A percentile compares a stretch with the other conserved stretches of the same genome.
Conservation (phyloP, 169 alveolate species). For the Cardiosporidium cionae region DNA sequence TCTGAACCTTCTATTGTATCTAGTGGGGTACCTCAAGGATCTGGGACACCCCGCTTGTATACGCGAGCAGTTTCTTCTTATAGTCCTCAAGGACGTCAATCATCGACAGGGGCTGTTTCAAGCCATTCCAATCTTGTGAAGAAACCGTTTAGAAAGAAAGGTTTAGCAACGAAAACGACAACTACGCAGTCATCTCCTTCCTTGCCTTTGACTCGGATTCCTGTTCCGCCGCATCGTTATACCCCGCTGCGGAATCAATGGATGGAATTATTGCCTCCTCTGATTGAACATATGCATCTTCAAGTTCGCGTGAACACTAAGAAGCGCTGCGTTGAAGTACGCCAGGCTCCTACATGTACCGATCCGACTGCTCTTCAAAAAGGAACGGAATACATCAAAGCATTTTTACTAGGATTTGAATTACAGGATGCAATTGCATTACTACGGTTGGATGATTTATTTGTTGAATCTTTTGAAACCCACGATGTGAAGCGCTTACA, state of each 20-base stretch:
- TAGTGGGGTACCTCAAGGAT: too few species aligned
- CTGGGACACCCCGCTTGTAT: too few species aligned
- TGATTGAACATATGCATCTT: slow-evolving; percentile 88
- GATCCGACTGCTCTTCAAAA: slow-evolving; percentile 35
- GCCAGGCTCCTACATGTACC: slow-evolving; percentile 21
- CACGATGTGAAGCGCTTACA: slow-evolving; percentile 93
- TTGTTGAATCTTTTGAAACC: slow-evolving; percentile 92
- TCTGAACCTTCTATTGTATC: too few species aligned
- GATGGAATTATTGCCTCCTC: slow-evolving; percentile 80
- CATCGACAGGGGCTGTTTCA: too few species aligned
- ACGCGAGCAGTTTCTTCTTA: too few species aligned
- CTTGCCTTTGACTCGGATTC: slow-evolving; percentile 6
- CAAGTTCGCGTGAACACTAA: slow-evolving; percentile 87
- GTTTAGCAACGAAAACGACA: too few species aligned
- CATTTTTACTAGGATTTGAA: slow-evolving; percentile 97
- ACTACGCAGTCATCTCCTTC: neutral
- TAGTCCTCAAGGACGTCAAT: too few species aligned
- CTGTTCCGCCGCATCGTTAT: slow-evolving; percentile 81
- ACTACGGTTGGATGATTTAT: slow-evolving; percentile 90
- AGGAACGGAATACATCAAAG: slow-evolving; percentile 58
- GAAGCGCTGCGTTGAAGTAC: slow-evolving; percentile 78
- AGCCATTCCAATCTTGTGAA: too few species aligned
- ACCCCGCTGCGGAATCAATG: slow-evolving; percentile 82
- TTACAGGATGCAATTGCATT: slow-evolving; percentile 97
- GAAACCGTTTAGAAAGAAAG: too few species aligned